Conservation (phyloP, 306 rosid genomes). For the Sphenostylis stenocarpa region DNA sequence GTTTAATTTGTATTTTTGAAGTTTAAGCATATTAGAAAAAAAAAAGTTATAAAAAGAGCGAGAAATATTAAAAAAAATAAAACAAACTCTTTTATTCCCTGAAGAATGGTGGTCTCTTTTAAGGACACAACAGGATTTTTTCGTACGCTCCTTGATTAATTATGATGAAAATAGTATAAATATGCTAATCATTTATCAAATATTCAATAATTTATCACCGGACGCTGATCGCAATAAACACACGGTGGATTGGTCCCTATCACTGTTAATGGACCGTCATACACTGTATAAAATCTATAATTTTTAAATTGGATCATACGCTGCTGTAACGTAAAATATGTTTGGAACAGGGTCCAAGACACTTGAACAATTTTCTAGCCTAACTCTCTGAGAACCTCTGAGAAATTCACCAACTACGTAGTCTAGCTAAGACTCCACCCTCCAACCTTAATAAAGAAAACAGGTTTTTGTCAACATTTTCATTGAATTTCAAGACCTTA, state of each 20-base stretch:
- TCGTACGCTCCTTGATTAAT: conserved; percentile 10
- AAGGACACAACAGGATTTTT: conserved; percentile 29
- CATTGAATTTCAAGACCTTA: conserved; percentile 34
- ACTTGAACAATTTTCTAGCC: conserved; percentile 53
- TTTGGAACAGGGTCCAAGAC: conserved; percentile 45
- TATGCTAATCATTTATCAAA: no score
- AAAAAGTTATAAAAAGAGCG: conserved; percentile 3
- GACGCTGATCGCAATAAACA: conserved; percentile 28
- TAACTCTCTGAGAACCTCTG: conserved; percentile 40
- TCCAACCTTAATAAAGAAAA: conserved; percentile 38
- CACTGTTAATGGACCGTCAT: conserved; percentile 34
- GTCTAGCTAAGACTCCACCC: conserved; percentile 39
- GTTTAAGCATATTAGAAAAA: neutral
- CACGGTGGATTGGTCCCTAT: conserved; percentile 31
- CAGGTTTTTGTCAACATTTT: conserved; percentile 31
- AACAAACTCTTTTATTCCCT: neutral
- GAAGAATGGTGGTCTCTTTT: neutral
- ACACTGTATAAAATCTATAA: conserved; percentile 29
- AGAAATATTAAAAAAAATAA: conserved; percentile 7
- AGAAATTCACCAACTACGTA: conserved; percentile 54
- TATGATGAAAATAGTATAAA: neutral
- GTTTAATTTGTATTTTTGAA: neutral
- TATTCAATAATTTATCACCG: conserved; percentile 16
- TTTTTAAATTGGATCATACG: conserved; percentile 42
- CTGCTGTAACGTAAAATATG: conserved; percentile 27